Percentiles rank a stretch among this genome's conserved stretches.
Evolutionary conservation across 768 basidiomycete genomes (phyloP).

Genomic region (Cystofilobasidium capitatum): DNA sequence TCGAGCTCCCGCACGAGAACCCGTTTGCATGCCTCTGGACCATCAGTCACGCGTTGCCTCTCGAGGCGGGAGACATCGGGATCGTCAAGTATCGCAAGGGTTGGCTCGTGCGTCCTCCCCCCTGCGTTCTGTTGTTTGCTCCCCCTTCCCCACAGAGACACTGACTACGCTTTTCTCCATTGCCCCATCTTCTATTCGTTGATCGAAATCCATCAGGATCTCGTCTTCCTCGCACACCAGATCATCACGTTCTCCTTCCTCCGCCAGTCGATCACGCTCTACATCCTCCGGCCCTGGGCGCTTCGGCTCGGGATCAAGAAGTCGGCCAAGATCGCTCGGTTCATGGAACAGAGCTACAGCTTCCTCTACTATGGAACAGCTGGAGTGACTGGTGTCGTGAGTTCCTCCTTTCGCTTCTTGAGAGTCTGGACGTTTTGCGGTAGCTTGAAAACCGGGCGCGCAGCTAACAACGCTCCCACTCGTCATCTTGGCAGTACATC

Average conservation of each 20-base stretch:
- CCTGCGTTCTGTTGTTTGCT: not conserved
- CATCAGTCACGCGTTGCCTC: conserved; percentile 39
- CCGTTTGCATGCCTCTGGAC: conserved; percentile 65
- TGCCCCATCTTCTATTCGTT: not conserved
- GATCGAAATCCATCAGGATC: conserved; percentile 44
- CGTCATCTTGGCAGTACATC: conserved; percentile 39
- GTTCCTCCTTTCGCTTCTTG: conserved; percentile 37
- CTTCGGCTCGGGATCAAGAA: conserved; percentile 59
- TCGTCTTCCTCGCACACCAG: conserved; percentile 70
- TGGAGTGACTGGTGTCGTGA: conserved; percentile 66
- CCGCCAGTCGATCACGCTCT: conserved; percentile 62
- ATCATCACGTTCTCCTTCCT: conserved; percentile 82
- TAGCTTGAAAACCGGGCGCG: too few relatives aligned
- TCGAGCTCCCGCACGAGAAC: conserved; percentile 45
- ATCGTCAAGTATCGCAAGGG: conserved; percentile 46
- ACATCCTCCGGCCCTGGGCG: conserved; percentile 58
- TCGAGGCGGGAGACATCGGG: conserved; percentile 24
- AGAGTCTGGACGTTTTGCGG: not conserved
- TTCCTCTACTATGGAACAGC: conserved; percentile 64
- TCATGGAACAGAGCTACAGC: conserved; percentile 85
- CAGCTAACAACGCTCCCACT: not conserved
- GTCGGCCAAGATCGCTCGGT: conserved; percentile 60
- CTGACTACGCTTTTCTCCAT: too few relatives aligned
- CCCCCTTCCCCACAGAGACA: not conserved
- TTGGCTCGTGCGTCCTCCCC: conserved; percentile 38